These are phyloP conservation scores for Corinectria fuckeliana DNA, from an alignment of 2,329 filamentous ascomycete species.

Conservation along the genomic window DNA sequence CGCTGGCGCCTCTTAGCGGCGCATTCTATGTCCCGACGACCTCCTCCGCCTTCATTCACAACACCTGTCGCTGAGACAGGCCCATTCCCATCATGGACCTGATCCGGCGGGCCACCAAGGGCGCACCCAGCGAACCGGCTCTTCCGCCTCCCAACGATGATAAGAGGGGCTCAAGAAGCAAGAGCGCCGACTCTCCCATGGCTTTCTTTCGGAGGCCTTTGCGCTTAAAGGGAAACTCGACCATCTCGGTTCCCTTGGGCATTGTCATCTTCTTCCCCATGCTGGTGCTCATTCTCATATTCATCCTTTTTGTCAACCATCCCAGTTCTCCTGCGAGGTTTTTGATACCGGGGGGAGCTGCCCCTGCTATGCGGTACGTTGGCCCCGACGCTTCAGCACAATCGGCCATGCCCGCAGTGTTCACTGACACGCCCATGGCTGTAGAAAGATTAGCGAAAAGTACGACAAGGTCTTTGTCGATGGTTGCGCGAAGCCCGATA, in stretches of 20 bases:
- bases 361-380: slow-evolving; percentile 85
- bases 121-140: slow-evolving; percentile 51
- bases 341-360: slow-evolving; percentile 85
- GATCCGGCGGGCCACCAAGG: slow-evolving; percentile 61
- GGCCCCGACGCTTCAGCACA: neutral
- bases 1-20: slow-evolving; percentile 28
- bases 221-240: slow-evolving; percentile 88
- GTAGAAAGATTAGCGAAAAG: slow-evolving; percentile 93
- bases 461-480: slow-evolving; percentile 96
- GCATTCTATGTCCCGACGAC: slow-evolving; percentile 35
- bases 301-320: slow-evolving; percentile 88
- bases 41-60: slow-evolving; percentile 39
- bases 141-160: slow-evolving; percentile 57
- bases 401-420: neutral
- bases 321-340: slow-evolving; percentile 82
- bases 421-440: slow-evolving; percentile 24
- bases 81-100: slow-evolving; percentile 58
- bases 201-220: slow-evolving; percentile 87
- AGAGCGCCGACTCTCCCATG: slow-evolving; percentile 58
- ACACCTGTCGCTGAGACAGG: slow-evolving; percentile 51
- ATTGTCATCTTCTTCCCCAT: slow-evolving; percentile 92
- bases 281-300: slow-evolving; percentile 88
- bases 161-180: slow-evolving; percentile 51
- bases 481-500: slow-evolving; percentile 85
- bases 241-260: slow-evolving; percentile 89